Evolutionary conservation across 148 eudicot genomes (phyloP), one percentile per base, ranked within the genome.

Genomic region (Heliamphora exappendiculata): DNA sequence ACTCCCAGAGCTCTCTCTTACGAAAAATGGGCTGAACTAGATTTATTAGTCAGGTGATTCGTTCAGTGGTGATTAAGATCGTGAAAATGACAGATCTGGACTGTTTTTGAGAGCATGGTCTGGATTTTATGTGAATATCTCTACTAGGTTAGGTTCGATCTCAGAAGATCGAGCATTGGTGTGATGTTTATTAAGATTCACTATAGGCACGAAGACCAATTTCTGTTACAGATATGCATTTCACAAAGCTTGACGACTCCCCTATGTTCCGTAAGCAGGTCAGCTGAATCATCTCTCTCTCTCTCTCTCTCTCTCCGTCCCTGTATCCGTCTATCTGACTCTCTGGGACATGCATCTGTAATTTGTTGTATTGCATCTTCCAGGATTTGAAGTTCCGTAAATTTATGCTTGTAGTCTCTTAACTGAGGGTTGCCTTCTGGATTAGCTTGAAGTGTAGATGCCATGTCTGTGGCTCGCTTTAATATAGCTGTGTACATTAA

Each of bases 221-320:
- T 37, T 44, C 62, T 33, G 67, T 17, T 78, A 33, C 77, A 85
- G 87, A 78, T 78, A 95, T 92, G 97, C 96, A 87, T 86, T 89
- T 92, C 82, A 80, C 87, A 20, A 95, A 95, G 92, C 97, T 95
- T 63, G 98, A 92, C 78, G 98, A 95, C 75, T 95, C 98, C 82
- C 98, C 97, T 66, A 95, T 95, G 98, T 92, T 92, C 77, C 91
- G 98, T 41, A 94, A 95, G 68, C 98, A 95, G 98, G 98, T 92
- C 41, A 44, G 72, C 68, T 44, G 33, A 65, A 67, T 26, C 24
- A 60, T 24, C 54, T 75, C 73, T 57, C 33, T 70, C 53, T 75
- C 17, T 22, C 28, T 50, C 11, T 73, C 74, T 76, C 65, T 13
- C 24, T 53, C 26, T 29, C 44, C 0, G 16, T 7, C 65, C 66